Conservation (phyloP, 805 yeast species). For the Diddensiella caesifluorescens region DNA sequence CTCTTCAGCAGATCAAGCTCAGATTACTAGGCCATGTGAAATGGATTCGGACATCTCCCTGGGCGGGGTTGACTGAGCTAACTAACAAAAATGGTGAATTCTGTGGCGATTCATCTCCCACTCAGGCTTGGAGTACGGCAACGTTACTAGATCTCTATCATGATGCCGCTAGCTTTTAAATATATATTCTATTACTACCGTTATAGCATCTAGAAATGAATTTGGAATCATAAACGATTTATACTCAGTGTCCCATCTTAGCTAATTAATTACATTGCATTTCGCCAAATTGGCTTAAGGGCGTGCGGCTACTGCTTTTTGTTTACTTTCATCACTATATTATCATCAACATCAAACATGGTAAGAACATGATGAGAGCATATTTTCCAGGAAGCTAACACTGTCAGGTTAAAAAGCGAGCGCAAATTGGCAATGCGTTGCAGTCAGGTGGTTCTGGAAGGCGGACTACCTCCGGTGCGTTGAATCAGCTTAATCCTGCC, state of each 20-base stretch:
- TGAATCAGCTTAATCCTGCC: conserved; percentile 47
- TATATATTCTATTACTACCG: too few species aligned
- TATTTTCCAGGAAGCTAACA: background rate
- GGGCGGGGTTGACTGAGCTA: conserved; percentile 93
- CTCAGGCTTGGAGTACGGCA: conserved; percentile 95
- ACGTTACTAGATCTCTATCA: conserved; percentile 75
- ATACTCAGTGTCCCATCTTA: background rate
- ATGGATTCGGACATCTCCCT: conserved; percentile 70
- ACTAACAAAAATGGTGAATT: conserved; percentile 81
- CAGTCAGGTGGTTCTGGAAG: background rate
- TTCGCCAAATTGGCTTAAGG: too few species aligned
- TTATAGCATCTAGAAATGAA: background rate
- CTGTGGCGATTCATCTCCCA: conserved; percentile 85
- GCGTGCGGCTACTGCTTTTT: too few species aligned
- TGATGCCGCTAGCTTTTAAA: too few species aligned
- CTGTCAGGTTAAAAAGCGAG: conserved; percentile 5
- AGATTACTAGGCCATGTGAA: conserved; percentile 59
- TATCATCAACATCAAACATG: background rate
- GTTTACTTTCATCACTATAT: conserved; percentile 1
- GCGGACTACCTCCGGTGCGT: conserved; percentile 29
- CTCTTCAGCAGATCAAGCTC: conserved; percentile 53
- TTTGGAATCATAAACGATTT: background rate
- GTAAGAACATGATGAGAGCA: background rate
- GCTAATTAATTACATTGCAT: background rate
- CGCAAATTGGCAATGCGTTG: conserved; percentile 2